These are phyloP conservation scores for Casaregolazyma suthepensis DNA, from an alignment of 1,139 yeast genomes.

Conservation along the genomic window DNA sequence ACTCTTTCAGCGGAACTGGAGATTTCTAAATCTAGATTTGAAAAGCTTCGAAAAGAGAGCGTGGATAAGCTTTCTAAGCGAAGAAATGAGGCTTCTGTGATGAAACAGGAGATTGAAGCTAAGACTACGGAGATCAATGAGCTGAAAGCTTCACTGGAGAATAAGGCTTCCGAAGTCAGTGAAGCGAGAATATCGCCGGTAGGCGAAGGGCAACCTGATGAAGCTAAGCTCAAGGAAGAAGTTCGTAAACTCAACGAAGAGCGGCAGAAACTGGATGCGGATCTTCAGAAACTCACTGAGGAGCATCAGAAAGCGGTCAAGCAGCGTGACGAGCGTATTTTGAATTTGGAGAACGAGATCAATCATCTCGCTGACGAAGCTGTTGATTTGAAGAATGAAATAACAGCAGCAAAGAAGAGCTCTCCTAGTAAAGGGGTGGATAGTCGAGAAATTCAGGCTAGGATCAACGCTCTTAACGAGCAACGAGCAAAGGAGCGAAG, in stretches of 20 bases:
- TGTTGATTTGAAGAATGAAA: conserved; percentile 17
- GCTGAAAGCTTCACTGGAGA: conserved; percentile 12
- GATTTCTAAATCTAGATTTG: conserved; percentile 19
- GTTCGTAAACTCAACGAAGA: background rate
- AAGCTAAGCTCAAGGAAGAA: background rate
- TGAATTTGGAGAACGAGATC: conserved; percentile 24
- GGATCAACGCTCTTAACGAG: background rate
- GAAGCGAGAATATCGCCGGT: background rate
- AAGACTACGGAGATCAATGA: conserved; percentile 6
- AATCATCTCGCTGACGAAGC: conserved; percentile 22
- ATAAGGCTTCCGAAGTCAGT: conserved; percentile 6
- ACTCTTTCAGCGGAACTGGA: conserved; percentile 5
- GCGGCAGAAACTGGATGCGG: background rate
- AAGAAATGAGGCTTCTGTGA: conserved; percentile 18
- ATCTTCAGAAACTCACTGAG: conserved; percentile 12
- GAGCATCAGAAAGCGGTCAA: conserved; percentile 13
- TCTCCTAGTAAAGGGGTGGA: background rate
- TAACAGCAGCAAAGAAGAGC: conserved; percentile 8
- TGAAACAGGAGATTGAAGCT: conserved; percentile 21
- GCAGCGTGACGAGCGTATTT: conserved; percentile 23
- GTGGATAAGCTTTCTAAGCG: conserved; percentile 27
- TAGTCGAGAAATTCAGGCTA: background rate
- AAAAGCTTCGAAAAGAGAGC: conserved; percentile 26
- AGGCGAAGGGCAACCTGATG: conserved; percentile 7
- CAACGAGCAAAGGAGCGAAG: background rate